Conservation (phyloP, 306 rosid species). For the Castanospermum australe region DNA sequence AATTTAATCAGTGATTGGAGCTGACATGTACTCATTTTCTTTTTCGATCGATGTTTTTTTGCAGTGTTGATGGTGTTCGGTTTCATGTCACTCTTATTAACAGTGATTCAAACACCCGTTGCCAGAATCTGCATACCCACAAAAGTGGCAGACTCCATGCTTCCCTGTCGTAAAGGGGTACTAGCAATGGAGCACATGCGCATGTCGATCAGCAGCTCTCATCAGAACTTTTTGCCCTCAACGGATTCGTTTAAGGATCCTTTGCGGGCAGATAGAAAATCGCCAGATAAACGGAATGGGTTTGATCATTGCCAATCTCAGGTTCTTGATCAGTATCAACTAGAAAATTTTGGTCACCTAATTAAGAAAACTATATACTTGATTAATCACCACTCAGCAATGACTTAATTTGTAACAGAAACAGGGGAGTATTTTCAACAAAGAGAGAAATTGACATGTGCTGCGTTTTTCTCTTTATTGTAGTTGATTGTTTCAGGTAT, state of each 20-base stretch:
- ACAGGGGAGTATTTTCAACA: too few relatives aligned
- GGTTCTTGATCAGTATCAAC: conserved; percentile 6
- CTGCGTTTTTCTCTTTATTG: neutral
- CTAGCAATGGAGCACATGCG: neutral
- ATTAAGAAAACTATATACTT: too few relatives aligned
- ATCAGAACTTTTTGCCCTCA: neutral
- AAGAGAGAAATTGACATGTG: neutral
- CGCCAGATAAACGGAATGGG: neutral
- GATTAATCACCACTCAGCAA: too few relatives aligned
- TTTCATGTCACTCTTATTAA: conserved; percentile 52
- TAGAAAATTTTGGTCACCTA: too few relatives aligned
- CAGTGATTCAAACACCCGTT: conserved; percentile 49
- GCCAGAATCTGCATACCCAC: conserved; percentile 52
- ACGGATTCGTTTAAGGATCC: neutral
- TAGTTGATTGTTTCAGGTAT: neutral
- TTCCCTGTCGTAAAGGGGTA: conserved; percentile 45
- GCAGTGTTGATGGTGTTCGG: conserved; percentile 59
- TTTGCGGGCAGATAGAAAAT: conserved; percentile 16
- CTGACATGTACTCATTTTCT: neutral
- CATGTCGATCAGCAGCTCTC: neutral
- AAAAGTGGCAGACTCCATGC: conserved; percentile 43
- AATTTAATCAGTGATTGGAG: neutral
- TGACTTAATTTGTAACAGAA: too few relatives aligned
- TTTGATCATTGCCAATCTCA: conserved; percentile 39
- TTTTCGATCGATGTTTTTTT: neutral